phyloP scores from a whole-genome alignment of 2,329 filamentous ascomycete genomes.

The Boeremia exigua region DNA sequence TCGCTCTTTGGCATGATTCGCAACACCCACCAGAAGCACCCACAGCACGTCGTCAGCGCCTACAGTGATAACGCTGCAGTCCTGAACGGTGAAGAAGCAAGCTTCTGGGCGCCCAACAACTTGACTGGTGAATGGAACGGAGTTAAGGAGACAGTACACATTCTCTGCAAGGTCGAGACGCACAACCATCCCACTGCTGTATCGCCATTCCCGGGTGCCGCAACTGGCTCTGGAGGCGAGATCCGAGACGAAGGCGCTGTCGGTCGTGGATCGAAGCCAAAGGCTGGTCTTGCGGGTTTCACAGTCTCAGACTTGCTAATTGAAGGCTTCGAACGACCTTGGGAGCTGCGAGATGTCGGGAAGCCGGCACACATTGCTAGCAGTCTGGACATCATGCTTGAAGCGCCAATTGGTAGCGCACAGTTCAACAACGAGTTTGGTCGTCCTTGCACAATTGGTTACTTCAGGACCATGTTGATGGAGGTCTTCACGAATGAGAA shows the following conservation, averaged over 20 bases:
- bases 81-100: conserved; percentile 72
- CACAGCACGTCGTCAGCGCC: conserved; percentile 85
- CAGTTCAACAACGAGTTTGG: conserved; percentile 99
- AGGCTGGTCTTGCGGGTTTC: conserved; percentile 90
- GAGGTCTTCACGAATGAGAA: conserved; percentile 67
- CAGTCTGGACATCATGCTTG: conserved; percentile 95
- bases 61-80: conserved; percentile 99
- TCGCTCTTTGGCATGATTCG: conserved; percentile 95
- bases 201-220: conserved; percentile 89
- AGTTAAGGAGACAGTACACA: conserved; percentile 84
- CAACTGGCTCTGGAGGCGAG: conserved; percentile 93
- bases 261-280: conserved; percentile 88
- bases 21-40: conserved; percentile 83
- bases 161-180: conserved; percentile 93
- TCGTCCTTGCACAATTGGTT: conserved; percentile 83
- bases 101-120: conserved; percentile 87
- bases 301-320: conserved; percentile 95
- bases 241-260: conserved; percentile 96
- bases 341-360: conserved; percentile 84
- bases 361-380: conserved; percentile 91
- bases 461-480: conserved; percentile 88
- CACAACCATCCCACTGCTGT: conserved; percentile 98
- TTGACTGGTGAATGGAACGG: conserved; percentile 86
- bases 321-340: conserved; percentile 79
- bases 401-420: conserved; percentile 93